phyloP scores from a whole-genome alignment of 2,329 filamentous ascomycete species.

The Paecilomyces niveus region DNA sequence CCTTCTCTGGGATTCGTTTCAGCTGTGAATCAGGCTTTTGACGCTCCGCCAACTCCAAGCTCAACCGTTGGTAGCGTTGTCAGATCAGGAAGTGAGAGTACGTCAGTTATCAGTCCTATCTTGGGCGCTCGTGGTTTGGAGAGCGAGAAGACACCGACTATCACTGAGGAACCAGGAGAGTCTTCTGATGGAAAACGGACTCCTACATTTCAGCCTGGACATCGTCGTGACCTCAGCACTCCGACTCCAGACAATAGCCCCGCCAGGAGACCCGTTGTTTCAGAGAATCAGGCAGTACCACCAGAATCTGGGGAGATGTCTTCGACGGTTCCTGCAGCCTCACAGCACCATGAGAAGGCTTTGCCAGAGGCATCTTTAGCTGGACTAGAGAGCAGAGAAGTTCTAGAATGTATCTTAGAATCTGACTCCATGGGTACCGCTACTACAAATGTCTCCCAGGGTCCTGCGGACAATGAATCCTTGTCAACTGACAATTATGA shows the following conservation, averaged over 20 bases:
- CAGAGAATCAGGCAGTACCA: constrained; percentile 31
- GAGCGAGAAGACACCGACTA: constrained; percentile 44
- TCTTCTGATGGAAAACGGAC: constrained; percentile 17
- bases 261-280: constrained; percentile 51
- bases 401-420: neutral
- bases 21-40: constrained; percentile 60
- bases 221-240: constrained; percentile 52
- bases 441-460: neutral
- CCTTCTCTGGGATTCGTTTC: constrained; percentile 51
- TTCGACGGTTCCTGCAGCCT: constrained; percentile 27
- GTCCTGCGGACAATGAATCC: neutral
- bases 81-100: constrained; percentile 57
- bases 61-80: constrained; percentile 48
- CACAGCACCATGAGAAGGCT: neutral
- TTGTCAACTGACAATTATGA: neutral
- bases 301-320: constrained; percentile 40
- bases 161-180: constrained; percentile 47
- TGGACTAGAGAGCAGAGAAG: neutral
- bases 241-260: constrained; percentile 55
- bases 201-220: constrained; percentile 44
- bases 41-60: constrained; percentile 48
- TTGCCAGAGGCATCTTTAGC: neutral
- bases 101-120: constrained; percentile 58
- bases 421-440: too few relatives aligned
- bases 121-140: constrained; percentile 40